phyloP scores from a whole-genome alignment of 805 yeast genomes.

The Starmerella floris region DNA sequence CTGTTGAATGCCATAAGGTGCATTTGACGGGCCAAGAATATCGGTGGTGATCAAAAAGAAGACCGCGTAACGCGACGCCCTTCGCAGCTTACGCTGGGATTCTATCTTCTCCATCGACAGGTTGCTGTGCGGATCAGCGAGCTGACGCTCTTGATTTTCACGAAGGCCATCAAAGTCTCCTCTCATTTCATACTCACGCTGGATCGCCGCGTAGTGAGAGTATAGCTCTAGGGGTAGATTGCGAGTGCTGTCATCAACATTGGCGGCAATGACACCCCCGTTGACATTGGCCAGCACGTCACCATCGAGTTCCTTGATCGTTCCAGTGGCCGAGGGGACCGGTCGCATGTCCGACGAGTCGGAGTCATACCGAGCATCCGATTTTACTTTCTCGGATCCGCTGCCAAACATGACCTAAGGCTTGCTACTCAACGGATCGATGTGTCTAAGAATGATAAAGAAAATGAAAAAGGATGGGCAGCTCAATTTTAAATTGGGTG shows the following conservation, averaged over 20 bases:
- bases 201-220: conserved; percentile 18
- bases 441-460: too few relatives aligned
- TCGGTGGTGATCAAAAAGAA: conserved; percentile 38
- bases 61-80: conserved; percentile 22
- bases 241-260: conserved; percentile 16
- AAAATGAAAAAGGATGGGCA: too few relatives aligned
- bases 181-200: conserved; percentile 18
- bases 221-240: conserved; percentile 17
- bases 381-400: not conserved
- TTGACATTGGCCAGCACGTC: conserved; percentile 9
- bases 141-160: conserved; percentile 12
- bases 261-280: conserved; percentile 11
- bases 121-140: conserved; percentile 18
- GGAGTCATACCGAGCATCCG: not conserved
- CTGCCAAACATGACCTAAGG: not conserved
- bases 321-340: conserved; percentile 3
- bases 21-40: conserved; percentile 36
- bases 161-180: conserved; percentile 16
- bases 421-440: too few relatives aligned
- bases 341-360: not conserved
- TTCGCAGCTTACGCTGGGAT: conserved; percentile 16
- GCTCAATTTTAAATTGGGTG: too few relatives aligned
- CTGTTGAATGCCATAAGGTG: conserved; percentile 35
- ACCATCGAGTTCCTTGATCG: conserved; percentile 9
- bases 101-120: conserved; percentile 16